Base-by-base conservation (phyloP, 345 rosid species). In the Brassica carinata region DNA sequence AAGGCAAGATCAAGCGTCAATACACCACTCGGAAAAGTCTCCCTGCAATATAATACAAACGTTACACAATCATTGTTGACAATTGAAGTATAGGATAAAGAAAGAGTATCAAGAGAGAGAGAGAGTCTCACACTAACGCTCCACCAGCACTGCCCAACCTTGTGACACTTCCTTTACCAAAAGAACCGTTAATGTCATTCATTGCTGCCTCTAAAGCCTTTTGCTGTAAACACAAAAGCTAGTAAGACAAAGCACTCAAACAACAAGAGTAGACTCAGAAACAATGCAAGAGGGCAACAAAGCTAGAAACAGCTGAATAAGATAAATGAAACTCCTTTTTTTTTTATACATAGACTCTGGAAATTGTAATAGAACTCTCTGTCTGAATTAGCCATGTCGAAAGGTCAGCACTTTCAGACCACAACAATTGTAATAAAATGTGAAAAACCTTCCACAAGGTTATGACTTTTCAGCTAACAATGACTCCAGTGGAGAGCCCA, bases 91-190 rank as follows among this genome's bases (percentile, higher is more conserved):
- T 38, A 38, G 43, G 8, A 38, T 3, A 69, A 27, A 67, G 63
- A 48, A 45, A 51, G 57, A 33, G 33, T 17, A 19, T 73, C 11
- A 7, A 61, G 19, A 68, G 66, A 75, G 78, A 85, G 69, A 75
- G 77, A 84, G 77, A 85, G 8, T 77, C 99, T 69, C 83, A 95
- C 98, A 95, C 98, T 36, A 93, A 71, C 31, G 98, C 99, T 66
- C 96, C 98, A 67, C 99, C 97, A 19, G 98, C 94, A 83, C 96
- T 91, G 9, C 99, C 99, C 87, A 95, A 82, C 87, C 98, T 87
- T 7, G 97, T 95, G 64, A 95, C 98, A 72, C 98, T 93, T 79
- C 99, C 96, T 87, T 91, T 91, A 63, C 99, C 98, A 82, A 93
- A 95, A n/a, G 94, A 89, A 71, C 66, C 86, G 69, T 95, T 95